Evolutionary conservation across 2,329 filamentous ascomycete genomes (phyloP).

Genomic region (Phyllosticta citrichinensis): DNA sequence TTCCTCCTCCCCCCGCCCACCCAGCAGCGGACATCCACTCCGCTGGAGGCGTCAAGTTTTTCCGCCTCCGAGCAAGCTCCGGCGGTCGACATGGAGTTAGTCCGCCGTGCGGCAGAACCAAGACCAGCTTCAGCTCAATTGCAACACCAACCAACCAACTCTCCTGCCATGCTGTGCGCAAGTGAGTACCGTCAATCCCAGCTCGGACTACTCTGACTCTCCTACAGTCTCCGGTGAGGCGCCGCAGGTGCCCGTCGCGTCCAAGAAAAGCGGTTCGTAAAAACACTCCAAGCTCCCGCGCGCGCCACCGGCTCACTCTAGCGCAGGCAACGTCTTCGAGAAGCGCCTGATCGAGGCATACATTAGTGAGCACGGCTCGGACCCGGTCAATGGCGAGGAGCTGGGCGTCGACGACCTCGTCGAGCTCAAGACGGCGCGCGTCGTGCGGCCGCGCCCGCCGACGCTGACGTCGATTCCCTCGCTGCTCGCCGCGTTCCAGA

Average conservation of each 20-base stretch:
- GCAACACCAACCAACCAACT: not conserved
- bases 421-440: conserved; percentile 70
- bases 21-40: not conserved
- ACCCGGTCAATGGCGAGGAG: conserved; percentile 81
- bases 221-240: conserved; percentile 86
- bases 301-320: conserved; percentile 20
- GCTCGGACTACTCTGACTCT: conserved; percentile 7
- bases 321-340: conserved; percentile 76
- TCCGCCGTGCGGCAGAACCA: not conserved
- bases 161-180: conserved; percentile 27
- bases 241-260: conserved; percentile 88
- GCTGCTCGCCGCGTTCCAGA: conserved; percentile 87
- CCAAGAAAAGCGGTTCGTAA: conserved; percentile 76
- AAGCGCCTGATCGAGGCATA: conserved; percentile 92
- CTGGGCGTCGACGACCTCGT: conserved; percentile 77
- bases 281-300: conserved; percentile 11
- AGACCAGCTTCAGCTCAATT: conserved; percentile 2
- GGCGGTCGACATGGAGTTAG: not conserved
- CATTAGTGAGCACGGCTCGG: conserved; percentile 84
- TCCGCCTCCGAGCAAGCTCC: not conserved
- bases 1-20: too few species aligned
- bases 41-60: not conserved
- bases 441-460: conserved; percentile 81
- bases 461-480: conserved; percentile 94
- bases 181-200: conserved; percentile 18